Base-by-base conservation (phyloP, 2,329 filamentous ascomycete species). In the Didymella glomerata region DNA sequence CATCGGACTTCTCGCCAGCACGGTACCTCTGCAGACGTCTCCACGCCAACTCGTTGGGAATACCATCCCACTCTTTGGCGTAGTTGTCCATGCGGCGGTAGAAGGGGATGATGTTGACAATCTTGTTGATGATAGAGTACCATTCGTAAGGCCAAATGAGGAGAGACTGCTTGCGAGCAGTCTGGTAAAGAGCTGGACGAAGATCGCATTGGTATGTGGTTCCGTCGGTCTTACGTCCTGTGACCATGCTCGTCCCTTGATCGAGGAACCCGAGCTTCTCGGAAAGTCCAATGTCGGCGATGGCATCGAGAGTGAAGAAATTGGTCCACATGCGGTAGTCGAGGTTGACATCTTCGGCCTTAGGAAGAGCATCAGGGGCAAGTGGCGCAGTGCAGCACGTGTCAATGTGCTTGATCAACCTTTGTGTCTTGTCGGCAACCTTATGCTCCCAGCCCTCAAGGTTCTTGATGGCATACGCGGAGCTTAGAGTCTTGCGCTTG, bases 301-400 rank as follows among this genome's bases (percentile, higher is more conserved):
- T 85, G 2, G 83, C 84, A 56, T 86, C 84, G 14, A 86, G 75
- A 0, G 82, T 83, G 68, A 86, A 86, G 74, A 83, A 84, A 69
- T 85, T 86, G 24, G 79, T 77, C 80, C 80, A 86, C 6, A 76
- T 74, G 4, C 83, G 80, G 54, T 81, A 83, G 64, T 86, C 82
- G 18, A 86, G 74, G 0, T 75, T 82, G 18, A 83, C 54, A 47
- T 84, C 81, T 27, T 73, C 66, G 1, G 75, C 59, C 16, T 74
- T 65, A 11, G 74, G 70, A 38, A 61, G 42, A 8, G 64, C 48
- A 16, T 65, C 64, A 18, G 60, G 48, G 18, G 50, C 49, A 7
- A 79, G 69, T 1, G 80, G 77, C 0, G 64, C 58, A 3, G 79
- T 81, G 56, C 81, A 81, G 28, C 68, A 72, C 30, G 64, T 61